Evolutionary conservation across 2,329 filamentous ascomycete species (phyloP), one percentile per base, ranked within the genome.

Genomic region (Seiridium cupressi): DNA sequence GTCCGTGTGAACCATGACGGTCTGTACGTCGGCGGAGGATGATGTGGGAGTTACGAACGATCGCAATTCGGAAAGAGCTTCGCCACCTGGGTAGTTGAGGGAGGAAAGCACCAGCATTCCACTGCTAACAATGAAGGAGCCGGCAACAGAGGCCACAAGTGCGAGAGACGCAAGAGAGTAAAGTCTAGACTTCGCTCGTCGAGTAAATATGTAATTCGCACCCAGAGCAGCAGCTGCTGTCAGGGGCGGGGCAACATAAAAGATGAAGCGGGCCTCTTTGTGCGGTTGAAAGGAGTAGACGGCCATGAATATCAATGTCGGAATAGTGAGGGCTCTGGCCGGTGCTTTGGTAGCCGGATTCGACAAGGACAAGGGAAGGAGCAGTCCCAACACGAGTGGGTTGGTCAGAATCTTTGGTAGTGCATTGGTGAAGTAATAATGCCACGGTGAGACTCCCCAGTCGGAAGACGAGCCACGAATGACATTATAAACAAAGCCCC

Each of bases 241-340:
- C 36, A 98, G 78, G 0, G 89, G 82, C 0, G 95, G 95, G 32
- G 96, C 82, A 57, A 87, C 83, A 76, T 98, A 98, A 68, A 98
- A 87, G 66, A 99, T 89, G 79, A 99, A 99, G 18, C 95, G 90
- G 73, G 93, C 90, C 77, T 99, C 95, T 73, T 99, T 99, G 78
- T 99, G 95, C 0, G 94, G 93, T 63, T 97, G 90, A 55, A 92
- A 68, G 64, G 92, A 97, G 79, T 97, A 98, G 48, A 96, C 74
- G 4, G 83, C 83, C 26, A 96, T 81, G 73, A 93, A 99, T 36
- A 84, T 74, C 1, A 96, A 65, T 8, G 85, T 83, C 0, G 95
- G 93, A 2, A 89, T 67, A 3, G 91, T 79, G 0, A 91, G 68
- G 5, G 79, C 76, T 13, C 75, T 70, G 0, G 81, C 78, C 4